These are phyloP conservation scores for Chaetothyriales sp. DNA, from an alignment of 2,329 filamentous ascomycete species.

Conservation along the genomic window DNA sequence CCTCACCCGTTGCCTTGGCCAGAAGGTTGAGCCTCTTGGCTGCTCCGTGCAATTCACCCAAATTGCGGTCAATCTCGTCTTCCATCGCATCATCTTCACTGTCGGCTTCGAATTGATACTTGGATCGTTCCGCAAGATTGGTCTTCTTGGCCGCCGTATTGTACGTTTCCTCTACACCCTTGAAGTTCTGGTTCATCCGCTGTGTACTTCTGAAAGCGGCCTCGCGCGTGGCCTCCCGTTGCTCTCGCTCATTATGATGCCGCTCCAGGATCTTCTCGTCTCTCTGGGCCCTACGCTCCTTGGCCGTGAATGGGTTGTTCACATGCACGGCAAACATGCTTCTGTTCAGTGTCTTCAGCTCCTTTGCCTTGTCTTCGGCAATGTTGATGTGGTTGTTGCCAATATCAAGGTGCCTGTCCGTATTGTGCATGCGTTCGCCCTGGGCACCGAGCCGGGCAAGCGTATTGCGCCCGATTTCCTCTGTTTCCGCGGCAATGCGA, in stretches of 20 bases:
- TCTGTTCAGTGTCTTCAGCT: constrained; percentile 70
- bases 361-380: constrained; percentile 64
- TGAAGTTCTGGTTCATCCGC: constrained; percentile 48
- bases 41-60: constrained; percentile 44
- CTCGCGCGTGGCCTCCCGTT: constrained; percentile 40
- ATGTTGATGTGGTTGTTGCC: constrained; percentile 60
- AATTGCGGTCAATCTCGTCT: constrained; percentile 53
- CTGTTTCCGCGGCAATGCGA: constrained; percentile 50
- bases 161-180: constrained; percentile 45
- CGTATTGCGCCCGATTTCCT: constrained; percentile 56
- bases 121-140: constrained; percentile 47
- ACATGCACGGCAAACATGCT: constrained; percentile 85
- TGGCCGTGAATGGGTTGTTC: constrained; percentile 60
- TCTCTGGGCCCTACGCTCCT: constrained; percentile 45
- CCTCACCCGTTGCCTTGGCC: constrained; percentile 56
- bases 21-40: constrained; percentile 58
- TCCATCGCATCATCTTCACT: constrained; percentile 55
- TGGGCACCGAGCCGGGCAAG: constrained; percentile 61
- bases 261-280: constrained; percentile 57
- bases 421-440: constrained; percentile 66
- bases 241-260: constrained; percentile 40
- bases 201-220: constrained; percentile 40
- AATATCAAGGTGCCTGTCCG: constrained; percentile 67
- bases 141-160: constrained; percentile 34
- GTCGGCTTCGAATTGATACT: constrained; percentile 68